These are phyloP conservation scores for Coemansia sp. DNA, from an alignment of 192 early-diverging fungal genomes.

Conservation along the genomic window DNA sequence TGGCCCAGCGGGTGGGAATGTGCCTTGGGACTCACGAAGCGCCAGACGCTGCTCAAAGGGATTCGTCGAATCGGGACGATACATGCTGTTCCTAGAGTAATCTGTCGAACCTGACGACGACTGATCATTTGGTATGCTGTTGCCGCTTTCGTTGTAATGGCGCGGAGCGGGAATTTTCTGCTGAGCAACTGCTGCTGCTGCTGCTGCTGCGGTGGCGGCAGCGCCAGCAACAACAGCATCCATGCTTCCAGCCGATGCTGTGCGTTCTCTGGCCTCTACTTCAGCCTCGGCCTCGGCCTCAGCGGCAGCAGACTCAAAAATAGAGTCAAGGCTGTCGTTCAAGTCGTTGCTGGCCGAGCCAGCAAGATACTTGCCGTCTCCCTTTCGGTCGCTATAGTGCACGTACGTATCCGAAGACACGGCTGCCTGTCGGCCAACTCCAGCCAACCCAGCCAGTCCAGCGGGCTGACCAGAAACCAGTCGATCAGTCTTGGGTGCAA, in stretches of 20 bases:
- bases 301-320: slow-evolving; percentile 48
- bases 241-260: slow-evolving; percentile 27
- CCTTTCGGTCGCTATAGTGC: slow-evolving; percentile 25
- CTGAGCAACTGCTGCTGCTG: slow-evolving; percentile 6
- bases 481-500: slow-evolving; percentile 37
- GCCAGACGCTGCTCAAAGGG: slow-evolving; percentile 54
- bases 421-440: slow-evolving; percentile 38
- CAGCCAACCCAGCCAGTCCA: slow-evolving; percentile 37
- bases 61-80: slow-evolving; percentile 48
- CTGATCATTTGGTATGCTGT: slow-evolving; percentile 10
- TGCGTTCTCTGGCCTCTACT: slow-evolving; percentile 37
- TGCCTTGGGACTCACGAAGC: slow-evolving; percentile 45
- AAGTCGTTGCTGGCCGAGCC: slow-evolving; percentile 3
- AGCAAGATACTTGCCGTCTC: slow-evolving; percentile 11
- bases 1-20: slow-evolving; percentile 52
- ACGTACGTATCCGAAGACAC: slow-evolving; percentile 52
- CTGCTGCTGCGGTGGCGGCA: slow-evolving; percentile 2
- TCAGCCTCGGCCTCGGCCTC: slow-evolving; percentile 50
- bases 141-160: slow-evolving; percentile 21
- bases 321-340: slow-evolving; percentile 52
- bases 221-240: neutral
- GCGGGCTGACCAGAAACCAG: slow-evolving; percentile 35
- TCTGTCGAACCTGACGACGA: slow-evolving; percentile 16
- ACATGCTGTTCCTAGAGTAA: slow-evolving; percentile 29
- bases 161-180: slow-evolving; percentile 22